Evolutionary conservation across 192 early-diverging fungal genomes (phyloP).

Genomic region (Coemansia sp.): DNA sequence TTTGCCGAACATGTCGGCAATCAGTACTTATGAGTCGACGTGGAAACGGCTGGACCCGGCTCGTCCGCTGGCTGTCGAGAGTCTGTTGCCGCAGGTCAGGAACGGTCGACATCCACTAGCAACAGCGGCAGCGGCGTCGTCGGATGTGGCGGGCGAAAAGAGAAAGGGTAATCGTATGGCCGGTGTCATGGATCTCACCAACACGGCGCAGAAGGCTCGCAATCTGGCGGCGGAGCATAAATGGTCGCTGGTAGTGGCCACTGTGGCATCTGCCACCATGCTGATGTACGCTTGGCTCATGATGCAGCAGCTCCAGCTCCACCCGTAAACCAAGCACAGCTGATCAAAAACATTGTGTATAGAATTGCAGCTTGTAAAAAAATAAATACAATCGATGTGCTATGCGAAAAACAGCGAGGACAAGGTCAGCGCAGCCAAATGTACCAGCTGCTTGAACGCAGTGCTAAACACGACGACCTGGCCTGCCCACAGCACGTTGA

Average conservation of each 20-base stretch:
- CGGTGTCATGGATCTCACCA: constrained; percentile 38
- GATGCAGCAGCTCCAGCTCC: constrained; percentile 38
- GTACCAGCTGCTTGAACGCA: constrained; percentile 47
- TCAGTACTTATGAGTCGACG: constrained; percentile 41
- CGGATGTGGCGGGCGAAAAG: neutral
- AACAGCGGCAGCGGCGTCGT: neutral
- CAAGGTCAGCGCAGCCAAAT: constrained; percentile 17
- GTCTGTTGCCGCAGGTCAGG: constrained; percentile 20
- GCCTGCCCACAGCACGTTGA: constrained; percentile 34
- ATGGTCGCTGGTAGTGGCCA: constrained; percentile 44
- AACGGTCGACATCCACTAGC: constrained; percentile 37
- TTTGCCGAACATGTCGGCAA: constrained; percentile 35
- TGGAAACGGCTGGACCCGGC: constrained; percentile 51
- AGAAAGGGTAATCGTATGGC: constrained; percentile 29
- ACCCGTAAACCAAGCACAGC: constrained; percentile 1
- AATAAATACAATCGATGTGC: neutral
- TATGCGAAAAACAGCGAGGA: constrained; percentile 22
- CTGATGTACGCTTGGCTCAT: constrained; percentile 49
- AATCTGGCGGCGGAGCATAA: constrained; percentile 40
- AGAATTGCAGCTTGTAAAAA: too few relatives aligned
- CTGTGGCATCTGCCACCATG: constrained; percentile 45
- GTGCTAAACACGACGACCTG: constrained; percentile 44
- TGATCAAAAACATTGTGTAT: too few relatives aligned
- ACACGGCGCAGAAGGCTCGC: constrained; percentile 44
- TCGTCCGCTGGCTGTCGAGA: constrained; percentile 28